Evolutionary conservation across 768 basidiomycete genomes (phyloP), one percentile per base, ranked within the genome.

Genomic region (Terana coerulea): DNA sequence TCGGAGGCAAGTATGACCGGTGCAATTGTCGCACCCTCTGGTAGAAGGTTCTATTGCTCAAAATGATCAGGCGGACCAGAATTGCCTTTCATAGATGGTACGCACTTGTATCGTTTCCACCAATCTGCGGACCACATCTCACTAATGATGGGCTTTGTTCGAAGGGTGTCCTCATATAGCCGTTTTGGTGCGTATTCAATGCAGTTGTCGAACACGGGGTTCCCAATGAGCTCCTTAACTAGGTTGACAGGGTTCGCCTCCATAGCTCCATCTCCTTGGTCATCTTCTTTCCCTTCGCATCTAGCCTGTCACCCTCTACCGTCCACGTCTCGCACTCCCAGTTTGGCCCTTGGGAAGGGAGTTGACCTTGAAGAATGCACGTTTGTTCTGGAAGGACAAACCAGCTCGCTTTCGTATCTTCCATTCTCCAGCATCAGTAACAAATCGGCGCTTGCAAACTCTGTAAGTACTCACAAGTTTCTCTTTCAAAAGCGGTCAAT

Each of bases 401-500:
- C 58, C 15, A 3, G 44, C 34, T 12, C 58, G 52, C 10, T 54
- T 47, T 33, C 53, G 46, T 4, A 57, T 61, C 65, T n/a, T n/a
- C n/a, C n/a, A n/a, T n/a, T 66, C 31, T 12, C n/a, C 42, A 29
- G 15, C 33, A 14, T 35, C 15, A 19, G 46, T 11, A 25, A 42
- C 42, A 15, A 15, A 11, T 14, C 3, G 4, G 3, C 3, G 21
- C 3, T 10, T 1, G 24, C 11, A n/a, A n/a, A n/a, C n/a, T 11
- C 19, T 6, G 7, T 6, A 24, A 21, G 22, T 28, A 60, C 66
- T 55, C 52, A 70, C 67, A 22, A 63, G 64, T 10, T 58, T 43
- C 3, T 72, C 52, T 25, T 67, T 66, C 14, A n/a, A n/a, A 73
- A 53, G 40, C 67, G 70, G 37, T 72, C 59, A 0, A 65, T 68